Conservation (phyloP, 2,329 filamentous ascomycete genomes). For the Seiridium cupressi region DNA sequence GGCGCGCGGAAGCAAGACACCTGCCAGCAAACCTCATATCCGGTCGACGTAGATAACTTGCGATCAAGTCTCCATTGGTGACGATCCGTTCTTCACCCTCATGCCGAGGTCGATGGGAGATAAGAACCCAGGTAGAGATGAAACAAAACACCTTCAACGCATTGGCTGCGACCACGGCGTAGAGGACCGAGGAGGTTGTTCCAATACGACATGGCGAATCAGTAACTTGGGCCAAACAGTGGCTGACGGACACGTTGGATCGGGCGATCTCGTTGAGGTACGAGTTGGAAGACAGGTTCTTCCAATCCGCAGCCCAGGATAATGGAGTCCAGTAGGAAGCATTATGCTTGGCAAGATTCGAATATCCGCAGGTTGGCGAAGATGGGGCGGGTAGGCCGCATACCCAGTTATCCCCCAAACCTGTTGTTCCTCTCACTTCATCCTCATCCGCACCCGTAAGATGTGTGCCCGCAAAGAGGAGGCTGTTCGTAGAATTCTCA, state of each 20-base stretch:
- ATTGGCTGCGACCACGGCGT: constrained; percentile 3
- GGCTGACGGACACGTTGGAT: constrained; percentile 1
- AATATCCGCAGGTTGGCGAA: neutral
- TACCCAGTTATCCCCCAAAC: constrained; percentile 4
- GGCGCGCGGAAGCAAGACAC: constrained; percentile 5
- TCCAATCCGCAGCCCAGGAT: neutral
- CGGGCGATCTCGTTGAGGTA: neutral
- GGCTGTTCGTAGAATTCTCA: constrained; percentile 2
- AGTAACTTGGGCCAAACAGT: constrained; percentile 1
- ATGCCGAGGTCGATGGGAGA: neutral
- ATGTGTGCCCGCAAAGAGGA: constrained; percentile 4
- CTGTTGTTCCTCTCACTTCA: neutral
- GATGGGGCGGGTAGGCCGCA: constrained; percentile 5
- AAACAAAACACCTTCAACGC: constrained; percentile 6
- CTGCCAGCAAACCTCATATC: constrained; percentile 4
- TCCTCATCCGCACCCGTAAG: neutral
- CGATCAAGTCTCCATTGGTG: constrained; percentile 8
- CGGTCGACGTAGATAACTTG: constrained; percentile 7
- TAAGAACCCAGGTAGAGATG: neutral
- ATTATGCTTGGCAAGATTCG: neutral
- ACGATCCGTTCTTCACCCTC: constrained; percentile 8
- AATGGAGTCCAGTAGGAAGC: constrained; percentile 3
- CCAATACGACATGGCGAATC: neutral
- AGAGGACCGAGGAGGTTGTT: neutral
- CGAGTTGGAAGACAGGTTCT: neutral